Percentiles rank a stretch among this genome's conserved stretches.
These are phyloP conservation scores for Macadamia tetraphylla DNA, from an alignment of 164 flowering plant genomes.

Conservation along the genomic window DNA sequence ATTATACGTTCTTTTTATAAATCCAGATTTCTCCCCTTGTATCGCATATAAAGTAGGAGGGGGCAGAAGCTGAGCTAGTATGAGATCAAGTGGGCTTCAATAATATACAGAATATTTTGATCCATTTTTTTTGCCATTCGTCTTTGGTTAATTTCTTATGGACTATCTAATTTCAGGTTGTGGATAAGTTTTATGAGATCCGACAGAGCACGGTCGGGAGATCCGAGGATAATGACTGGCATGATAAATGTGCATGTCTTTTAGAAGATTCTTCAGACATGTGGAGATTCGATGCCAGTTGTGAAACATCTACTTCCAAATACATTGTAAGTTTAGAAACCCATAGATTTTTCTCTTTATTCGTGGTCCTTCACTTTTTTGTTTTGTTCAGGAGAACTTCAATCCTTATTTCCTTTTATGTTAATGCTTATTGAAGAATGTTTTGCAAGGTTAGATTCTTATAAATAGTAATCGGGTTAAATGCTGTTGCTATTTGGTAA, in stretches of 20 bases:
- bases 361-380: background rate
- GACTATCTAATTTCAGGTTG: constrained; percentile 40
- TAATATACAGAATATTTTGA: background rate
- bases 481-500: no score
- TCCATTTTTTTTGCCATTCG: background rate
- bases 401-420: background rate
- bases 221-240: constrained; percentile 39
- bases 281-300: constrained; percentile 59
- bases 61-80: background rate
- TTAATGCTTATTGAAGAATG: background rate
- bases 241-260: constrained; percentile 57
- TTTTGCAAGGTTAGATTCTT: no score
- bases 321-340: constrained; percentile 58
- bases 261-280: constrained; percentile 55
- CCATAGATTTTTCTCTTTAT: background rate
- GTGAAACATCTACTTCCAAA: constrained; percentile 53
- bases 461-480: no score
- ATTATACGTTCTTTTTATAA: no score
- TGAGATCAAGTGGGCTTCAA: background rate
- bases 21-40: no score
- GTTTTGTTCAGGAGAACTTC: background rate
- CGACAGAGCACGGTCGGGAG: constrained; percentile 33
- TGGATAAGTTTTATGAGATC: constrained; percentile 70
- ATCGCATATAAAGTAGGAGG: background rate
- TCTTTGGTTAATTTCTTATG: background rate